Percentiles rank a stretch among this genome's conserved stretches.
phyloP scores from a whole-genome alignment of 2,329 filamentous ascomycete species.

The Emericellopsis cladophorae region DNA sequence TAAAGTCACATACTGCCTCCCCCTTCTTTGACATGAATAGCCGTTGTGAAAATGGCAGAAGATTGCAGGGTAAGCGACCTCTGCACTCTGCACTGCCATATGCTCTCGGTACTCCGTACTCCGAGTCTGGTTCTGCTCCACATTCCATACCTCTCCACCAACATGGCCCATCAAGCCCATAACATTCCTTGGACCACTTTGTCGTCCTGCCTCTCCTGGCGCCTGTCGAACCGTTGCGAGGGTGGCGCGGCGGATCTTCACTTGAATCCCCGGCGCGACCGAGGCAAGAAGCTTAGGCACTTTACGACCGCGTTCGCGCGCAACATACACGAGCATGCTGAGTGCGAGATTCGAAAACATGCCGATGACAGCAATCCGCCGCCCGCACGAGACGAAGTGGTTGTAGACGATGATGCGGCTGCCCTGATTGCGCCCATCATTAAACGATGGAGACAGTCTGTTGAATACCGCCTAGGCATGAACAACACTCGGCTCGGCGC shows the following conservation, averaged over 20 bases:
- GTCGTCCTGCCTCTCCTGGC: conserved; percentile 4
- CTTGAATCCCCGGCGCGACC: conserved; percentile 2
- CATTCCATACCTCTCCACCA: too few relatives aligned
- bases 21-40: too few relatives aligned
- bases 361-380: not conserved
- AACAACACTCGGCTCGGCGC: not conserved
- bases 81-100: too few relatives aligned
- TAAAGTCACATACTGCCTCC: too few relatives aligned
- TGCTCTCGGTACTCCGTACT: too few relatives aligned
- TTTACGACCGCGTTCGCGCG: conserved; percentile 5
- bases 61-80: too few relatives aligned
- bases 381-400: too few relatives aligned
- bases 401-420: not conserved
- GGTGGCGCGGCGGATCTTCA: conserved; percentile 3
- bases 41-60: too few relatives aligned
- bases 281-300: conserved; percentile 5
- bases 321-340: conserved; percentile 4
- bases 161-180: conserved; percentile 8
- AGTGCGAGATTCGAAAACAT: conserved; percentile 2
- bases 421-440: not conserved
- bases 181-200: conserved; percentile 6
- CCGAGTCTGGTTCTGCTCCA: too few relatives aligned
- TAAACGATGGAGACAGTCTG: not conserved
- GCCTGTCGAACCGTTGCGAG: not conserved
- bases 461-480: not conserved